Conservation (phyloP, 1,284 basidiomycete species). For the Lentinus polychrous region DNA sequence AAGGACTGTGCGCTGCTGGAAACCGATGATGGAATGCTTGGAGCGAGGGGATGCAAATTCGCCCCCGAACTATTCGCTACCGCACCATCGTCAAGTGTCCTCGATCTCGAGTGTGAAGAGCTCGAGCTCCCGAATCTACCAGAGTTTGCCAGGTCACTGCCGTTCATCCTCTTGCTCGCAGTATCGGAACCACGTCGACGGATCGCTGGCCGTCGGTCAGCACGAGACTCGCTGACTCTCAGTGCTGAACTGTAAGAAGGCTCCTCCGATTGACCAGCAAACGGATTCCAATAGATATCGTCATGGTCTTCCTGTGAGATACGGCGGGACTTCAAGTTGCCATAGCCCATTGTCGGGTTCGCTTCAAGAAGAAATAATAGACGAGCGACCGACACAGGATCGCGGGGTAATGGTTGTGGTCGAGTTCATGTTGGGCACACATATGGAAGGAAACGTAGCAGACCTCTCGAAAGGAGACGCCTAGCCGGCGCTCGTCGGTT, state of each 20-base stretch:
- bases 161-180: slow-evolving; percentile 14
- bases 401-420: too few relatives aligned
- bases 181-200: slow-evolving; percentile 24
- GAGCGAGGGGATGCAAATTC: slow-evolving; percentile 13
- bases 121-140: background rate
- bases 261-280: slow-evolving; percentile 16
- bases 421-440: too few relatives aligned
- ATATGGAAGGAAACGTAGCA: too few relatives aligned
- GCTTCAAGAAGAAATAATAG: too few relatives aligned
- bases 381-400: too few relatives aligned
- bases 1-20: slow-evolving; percentile 12
- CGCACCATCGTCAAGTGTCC: slow-evolving; percentile 17
- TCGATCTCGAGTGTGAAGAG: slow-evolving; percentile 18
- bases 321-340: slow-evolving; percentile 4
- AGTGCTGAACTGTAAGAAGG: slow-evolving; percentile 24
- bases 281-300: slow-evolving; percentile 14
- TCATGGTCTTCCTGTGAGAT: background rate
- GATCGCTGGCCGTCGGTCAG: slow-evolving; percentile 15
- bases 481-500: too few relatives aligned
- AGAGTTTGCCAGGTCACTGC: slow-evolving; percentile 16
- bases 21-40: slow-evolving; percentile 6
- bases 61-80: slow-evolving; percentile 9
- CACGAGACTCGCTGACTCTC: slow-evolving; percentile 16
- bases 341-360: slow-evolving; percentile 6
- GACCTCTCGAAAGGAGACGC: too few relatives aligned